Evolutionary conservation across 148 eudicot genomes (phyloP), one percentile per base, ranked within the genome.

Genomic region (Spergularia bocconei): DNA sequence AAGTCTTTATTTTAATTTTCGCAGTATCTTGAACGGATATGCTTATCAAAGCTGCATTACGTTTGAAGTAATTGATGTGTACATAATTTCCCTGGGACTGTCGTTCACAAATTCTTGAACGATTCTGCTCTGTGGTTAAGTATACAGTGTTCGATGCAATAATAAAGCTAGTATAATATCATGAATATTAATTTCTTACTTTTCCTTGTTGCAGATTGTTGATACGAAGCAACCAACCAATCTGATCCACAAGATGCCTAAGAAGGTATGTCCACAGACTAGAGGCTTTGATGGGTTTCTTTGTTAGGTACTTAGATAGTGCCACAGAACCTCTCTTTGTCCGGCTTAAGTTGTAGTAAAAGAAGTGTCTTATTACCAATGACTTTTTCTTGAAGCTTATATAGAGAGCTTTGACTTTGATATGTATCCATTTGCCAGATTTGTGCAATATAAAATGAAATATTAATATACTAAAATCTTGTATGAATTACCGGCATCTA

Each of bases 161-260:
- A 29, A 29, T 29, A 29, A 29, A 29, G 36, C 36, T 29, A 29
- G 36, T 44, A 44, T 9, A 44, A 44, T n/a, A 61, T 7, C 39
- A 57, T 80, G 60, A 70, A 29, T 29, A 29, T 2, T 29, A 29
- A 8, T 21, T 39, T 72, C 56, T 58, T 33, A 13, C 33, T 77
- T 68, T 68, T 61, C 64, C 20, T 20, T 79, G 5, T 75, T 29
- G 73, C 90, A 93, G 98, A 85, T 88, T 81, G 86, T 63, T 56
- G 90, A 86, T 36, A 51, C 81, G 74, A 82, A 81, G 82, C 92
- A 84, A 55, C 91, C 87, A 69, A 81, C 69, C 74, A 85, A 82
- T 81, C 82, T 93, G 60, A 82, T 84, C 52, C 98, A 90, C 79
- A 93, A 93, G 86, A 82, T 65, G 67, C 89, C 97, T 25, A 91